Evolutionary conservation across 371 early-diverging fungal species (phyloP), one percentile per base, ranked within the genome.

Genomic region (Vairimorpha ceranae): DNA sequence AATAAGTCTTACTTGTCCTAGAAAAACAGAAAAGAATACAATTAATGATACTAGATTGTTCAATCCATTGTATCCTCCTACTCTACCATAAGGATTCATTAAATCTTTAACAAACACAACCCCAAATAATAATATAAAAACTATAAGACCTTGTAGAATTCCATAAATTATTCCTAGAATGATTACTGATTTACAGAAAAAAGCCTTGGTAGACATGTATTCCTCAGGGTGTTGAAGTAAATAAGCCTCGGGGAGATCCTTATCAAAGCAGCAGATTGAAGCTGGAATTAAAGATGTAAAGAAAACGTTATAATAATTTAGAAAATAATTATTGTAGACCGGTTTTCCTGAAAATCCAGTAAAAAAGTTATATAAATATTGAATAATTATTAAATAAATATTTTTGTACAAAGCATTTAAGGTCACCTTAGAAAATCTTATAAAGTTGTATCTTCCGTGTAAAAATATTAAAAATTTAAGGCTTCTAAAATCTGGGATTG

Each of bases 401-500:
- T 83, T 83, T 70, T 85, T 85, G 67, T 79, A 81, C 23, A 82
- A 75, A 25, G 79, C 74, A 72, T 81, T 83, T 15, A 85, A 33
- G 29, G 79, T 73, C 15, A 85, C 58, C 51, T 76, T 77, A 23
- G 80, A 74, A 41, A 78, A 78, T 67, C 83, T 73, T 4, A 80
- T 74, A 25, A 80, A 76, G 33, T 67, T 75, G 41, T 69, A 59
- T 35, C 72, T 17, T 14, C 85, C 83, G 51, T 83, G 79, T 23
- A 77, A 56, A 14, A 82, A 64, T 52, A 85, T 58, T 19, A 85
- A 69, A 30, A 64, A 72, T 54, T 72, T 69, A 12, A 96, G 82
- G 80, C 86, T 90, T 65, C 88, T 86, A 86, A 97, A 97, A 80
- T 93, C 90, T 4, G 90, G 89, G 65, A 97, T 91, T 36, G 93